Conservation (phyloP, 2,329 filamentous ascomycete species). For the Aspergillus texensis region DNA sequence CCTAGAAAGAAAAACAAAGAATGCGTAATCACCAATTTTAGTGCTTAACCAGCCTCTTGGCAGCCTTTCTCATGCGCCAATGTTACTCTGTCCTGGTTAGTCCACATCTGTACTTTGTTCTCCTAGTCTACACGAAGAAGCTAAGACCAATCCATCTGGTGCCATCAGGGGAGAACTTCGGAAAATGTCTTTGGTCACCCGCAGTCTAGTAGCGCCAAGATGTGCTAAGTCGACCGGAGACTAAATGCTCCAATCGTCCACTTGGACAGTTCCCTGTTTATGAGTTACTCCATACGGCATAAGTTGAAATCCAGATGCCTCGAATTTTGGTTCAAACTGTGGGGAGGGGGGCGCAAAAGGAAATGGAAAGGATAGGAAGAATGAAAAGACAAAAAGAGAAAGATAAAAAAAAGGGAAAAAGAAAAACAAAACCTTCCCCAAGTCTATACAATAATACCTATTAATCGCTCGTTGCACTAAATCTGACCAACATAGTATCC, state of each 20-base stretch:
- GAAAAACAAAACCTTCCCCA: background rate
- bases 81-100: background rate
- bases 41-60: conserved; percentile 18
- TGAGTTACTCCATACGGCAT: background rate
- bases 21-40: conserved; percentile 18
- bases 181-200: conserved; percentile 2
- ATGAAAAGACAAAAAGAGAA: background rate
- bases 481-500: background rate
- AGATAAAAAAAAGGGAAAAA: background rate
- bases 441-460: background rate
- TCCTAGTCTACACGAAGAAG: background rate
- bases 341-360: background rate
- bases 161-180: conserved; percentile 1
- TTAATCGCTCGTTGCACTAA: background rate
- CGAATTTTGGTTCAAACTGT: conserved; percentile 2
- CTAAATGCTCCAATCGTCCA: background rate
- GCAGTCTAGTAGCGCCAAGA: conserved; percentile 3
- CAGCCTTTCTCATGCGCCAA: background rate
- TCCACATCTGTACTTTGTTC: background rate
- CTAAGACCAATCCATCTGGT: background rate
- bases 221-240: background rate
- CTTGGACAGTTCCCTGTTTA: background rate
- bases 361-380: background rate
- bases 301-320: background rate
- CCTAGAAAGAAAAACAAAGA: conserved; percentile 3